These are phyloP conservation scores for Balamuthia mandrillaris DNA, from an alignment of 208 protist genomes.

Conservation along the genomic window DNA sequence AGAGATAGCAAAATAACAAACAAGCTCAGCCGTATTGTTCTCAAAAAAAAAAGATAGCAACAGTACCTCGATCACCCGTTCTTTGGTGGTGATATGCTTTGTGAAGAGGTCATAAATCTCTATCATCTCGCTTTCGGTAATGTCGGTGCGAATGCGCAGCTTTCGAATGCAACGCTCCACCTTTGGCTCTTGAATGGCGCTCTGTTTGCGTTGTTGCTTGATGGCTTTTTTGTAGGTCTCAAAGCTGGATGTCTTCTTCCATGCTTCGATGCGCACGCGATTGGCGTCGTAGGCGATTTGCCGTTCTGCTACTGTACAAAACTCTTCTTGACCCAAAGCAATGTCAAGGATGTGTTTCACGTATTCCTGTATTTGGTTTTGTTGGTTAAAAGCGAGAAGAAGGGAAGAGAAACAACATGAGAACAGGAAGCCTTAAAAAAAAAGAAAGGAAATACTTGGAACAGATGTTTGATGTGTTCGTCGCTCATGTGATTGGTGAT, in stretches of 20 bases:
- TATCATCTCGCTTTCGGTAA: conserved; percentile 21
- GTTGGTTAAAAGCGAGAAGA: not conserved
- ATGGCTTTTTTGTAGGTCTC: not conserved
- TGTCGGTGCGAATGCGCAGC: not conserved
- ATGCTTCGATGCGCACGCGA: conserved; percentile 35
- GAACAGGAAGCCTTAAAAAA: not conserved
- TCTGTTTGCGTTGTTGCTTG: not conserved
- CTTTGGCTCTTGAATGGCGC: not conserved
- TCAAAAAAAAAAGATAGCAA: not conserved
- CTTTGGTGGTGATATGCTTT: not conserved
- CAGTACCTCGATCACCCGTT: conserved; percentile 7
- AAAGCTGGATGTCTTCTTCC: conserved; percentile 47
- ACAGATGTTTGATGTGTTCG: not conserved
- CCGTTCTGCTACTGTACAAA: not conserved
- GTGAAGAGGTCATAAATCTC: conserved; percentile 2
- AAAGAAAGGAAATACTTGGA: not conserved
- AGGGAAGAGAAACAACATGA: not conserved
- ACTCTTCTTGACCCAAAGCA: conserved; percentile 2
- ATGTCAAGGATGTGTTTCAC: not conserved
- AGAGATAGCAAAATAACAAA: not conserved
- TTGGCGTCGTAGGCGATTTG: conserved; percentile 40
- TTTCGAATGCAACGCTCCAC: not conserved
- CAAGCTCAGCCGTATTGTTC: not conserved
- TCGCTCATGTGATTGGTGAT: not conserved
- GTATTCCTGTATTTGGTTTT: not conserved